Evolutionary conservation across 164 flowering plant genomes (phyloP).

Genomic region (Platanus orientalis): DNA sequence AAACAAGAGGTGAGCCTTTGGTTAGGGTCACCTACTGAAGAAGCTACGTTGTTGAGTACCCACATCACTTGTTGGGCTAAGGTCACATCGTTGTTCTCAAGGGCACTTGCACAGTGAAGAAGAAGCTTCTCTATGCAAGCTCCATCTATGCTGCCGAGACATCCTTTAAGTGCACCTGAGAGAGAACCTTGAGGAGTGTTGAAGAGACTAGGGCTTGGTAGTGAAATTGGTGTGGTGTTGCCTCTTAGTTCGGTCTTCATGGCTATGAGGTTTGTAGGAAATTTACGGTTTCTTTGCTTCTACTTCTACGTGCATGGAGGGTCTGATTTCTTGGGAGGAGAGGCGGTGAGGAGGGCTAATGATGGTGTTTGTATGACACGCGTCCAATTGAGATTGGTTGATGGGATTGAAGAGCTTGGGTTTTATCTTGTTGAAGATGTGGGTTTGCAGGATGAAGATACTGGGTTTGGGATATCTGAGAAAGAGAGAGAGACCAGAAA

Average conservation of each 20-base stretch:
- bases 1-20: slow-evolving; percentile 76
- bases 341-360: not conserved
- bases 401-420: slow-evolving; percentile 33
- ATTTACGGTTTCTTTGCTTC: slow-evolving; percentile 12
- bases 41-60: slow-evolving; percentile 86
- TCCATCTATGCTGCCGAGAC: slow-evolving; percentile 70
- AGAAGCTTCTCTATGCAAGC: slow-evolving; percentile 81
- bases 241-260: slow-evolving; percentile 58
- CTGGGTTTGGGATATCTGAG: not conserved
- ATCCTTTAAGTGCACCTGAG: slow-evolving; percentile 52
- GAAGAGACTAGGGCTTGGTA: slow-evolving; percentile 42
- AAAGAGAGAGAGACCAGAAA: no score
- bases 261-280: slow-evolving; percentile 1
- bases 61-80: slow-evolving; percentile 90
- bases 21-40: slow-evolving; percentile 65
- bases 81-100: slow-evolving; percentile 67
- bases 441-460: slow-evolving; percentile 8
- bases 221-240: slow-evolving; percentile 29
- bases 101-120: slow-evolving; percentile 72
- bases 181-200: slow-evolving; percentile 35
- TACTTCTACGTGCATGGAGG: slow-evolving; percentile 35
- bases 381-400: slow-evolving; percentile 25
- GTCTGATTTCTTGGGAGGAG: not conserved
- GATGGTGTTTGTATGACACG: slow-evolving; percentile 21
- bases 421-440: slow-evolving; percentile 26